These are phyloP conservation scores for Neohortaea acidophila DNA, from an alignment of 495 filamentous ascomycete genomes.

Conservation along the genomic window DNA sequence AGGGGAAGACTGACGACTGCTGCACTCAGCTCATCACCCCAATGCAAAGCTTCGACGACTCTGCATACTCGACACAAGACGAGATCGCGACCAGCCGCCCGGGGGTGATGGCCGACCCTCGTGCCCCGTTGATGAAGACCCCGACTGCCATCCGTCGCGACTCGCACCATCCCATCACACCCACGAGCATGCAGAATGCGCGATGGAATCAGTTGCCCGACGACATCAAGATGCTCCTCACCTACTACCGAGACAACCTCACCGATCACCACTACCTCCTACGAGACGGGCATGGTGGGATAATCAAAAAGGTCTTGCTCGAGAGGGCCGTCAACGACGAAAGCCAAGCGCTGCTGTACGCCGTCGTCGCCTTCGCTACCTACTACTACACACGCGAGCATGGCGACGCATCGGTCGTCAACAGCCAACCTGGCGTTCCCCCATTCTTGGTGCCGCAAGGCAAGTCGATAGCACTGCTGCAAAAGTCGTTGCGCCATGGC, in stretches of 20 bases:
- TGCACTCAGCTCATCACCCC: too few species aligned
- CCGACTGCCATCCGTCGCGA: too few species aligned
- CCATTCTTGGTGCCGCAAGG: conserved; percentile 91
- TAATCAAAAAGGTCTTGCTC: conserved; percentile 55
- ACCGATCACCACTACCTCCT: conserved; percentile 69
- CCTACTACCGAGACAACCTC: conserved; percentile 60
- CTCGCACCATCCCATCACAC: conserved; percentile 3
- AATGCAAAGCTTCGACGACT: too few species aligned
- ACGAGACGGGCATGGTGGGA: conserved; percentile 48
- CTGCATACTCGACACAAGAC: too few species aligned
- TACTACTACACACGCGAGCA: conserved; percentile 65
- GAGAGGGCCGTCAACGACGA: conserved; percentile 63
- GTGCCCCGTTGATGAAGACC: too few species aligned
- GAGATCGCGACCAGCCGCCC: too few species aligned
- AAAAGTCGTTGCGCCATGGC: conserved; percentile 54
- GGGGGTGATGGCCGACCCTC: too few species aligned
- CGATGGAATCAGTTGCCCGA: conserved; percentile 37
- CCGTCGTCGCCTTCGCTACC: conserved; percentile 77
- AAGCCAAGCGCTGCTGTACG: conserved; percentile 55
- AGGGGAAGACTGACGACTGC: too few species aligned
- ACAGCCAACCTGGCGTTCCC: too few species aligned
- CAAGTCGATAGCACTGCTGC: conserved; percentile 60
- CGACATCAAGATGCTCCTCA: conserved; percentile 64
- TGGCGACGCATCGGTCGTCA: conserved; percentile 49
- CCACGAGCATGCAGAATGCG: conserved; percentile 7